Base-by-base conservation (phyloP, 768 basidiomycete species). In the Lactarius deliciosus region DNA sequence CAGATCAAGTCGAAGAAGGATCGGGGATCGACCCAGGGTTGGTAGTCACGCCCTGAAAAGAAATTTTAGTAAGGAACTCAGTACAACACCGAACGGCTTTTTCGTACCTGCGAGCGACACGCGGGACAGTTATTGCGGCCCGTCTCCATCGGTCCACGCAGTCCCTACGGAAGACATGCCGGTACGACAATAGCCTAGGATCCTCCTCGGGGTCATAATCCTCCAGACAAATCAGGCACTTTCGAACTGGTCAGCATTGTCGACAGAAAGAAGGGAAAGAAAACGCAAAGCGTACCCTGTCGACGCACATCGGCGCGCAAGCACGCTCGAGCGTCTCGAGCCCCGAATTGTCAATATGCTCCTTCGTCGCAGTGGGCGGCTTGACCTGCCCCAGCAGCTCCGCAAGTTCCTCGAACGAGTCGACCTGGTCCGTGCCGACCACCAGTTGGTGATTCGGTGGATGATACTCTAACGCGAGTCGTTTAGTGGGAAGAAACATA, bases 81-180 rank as follows among this genome's bases (percentile, higher is more conserved):
- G n/a, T n/a, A n/a, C n/a, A n/a, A 58, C 15, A 34, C 20, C 18
- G 3, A 32, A 73, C 2, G 32, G 32, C n/a, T n/a, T n/a, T 7
- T 56, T 9, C 83, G 43, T 61, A 89, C 90, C 81, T 83, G 88
- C 40, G 86, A 82, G 59, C 95, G 88, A 78, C 95, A 97, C 8
- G 92, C 92, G 40, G 95, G 95, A 75, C 95, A 97, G 65, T 92
- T 93, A 72, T 97, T 97, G 64, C 87, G 82, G 3, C 94, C 94
- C 53, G 63, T 63, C 62, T 67, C 62, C 7, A 64, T 25, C 66
- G 50, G 73, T 97, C 95, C 8, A 97, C 92, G 71, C 95, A 97
- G 25, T 75, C 78, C 72, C 87, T 87, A 74, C 97, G 95, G 82
- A 95, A 98, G 20, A 85, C 88, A 77, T 98, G 95, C 69, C 85